Conservation (phyloP, 2,329 filamentous ascomycete species). For the Fusarium oligoseptatum region DNA sequence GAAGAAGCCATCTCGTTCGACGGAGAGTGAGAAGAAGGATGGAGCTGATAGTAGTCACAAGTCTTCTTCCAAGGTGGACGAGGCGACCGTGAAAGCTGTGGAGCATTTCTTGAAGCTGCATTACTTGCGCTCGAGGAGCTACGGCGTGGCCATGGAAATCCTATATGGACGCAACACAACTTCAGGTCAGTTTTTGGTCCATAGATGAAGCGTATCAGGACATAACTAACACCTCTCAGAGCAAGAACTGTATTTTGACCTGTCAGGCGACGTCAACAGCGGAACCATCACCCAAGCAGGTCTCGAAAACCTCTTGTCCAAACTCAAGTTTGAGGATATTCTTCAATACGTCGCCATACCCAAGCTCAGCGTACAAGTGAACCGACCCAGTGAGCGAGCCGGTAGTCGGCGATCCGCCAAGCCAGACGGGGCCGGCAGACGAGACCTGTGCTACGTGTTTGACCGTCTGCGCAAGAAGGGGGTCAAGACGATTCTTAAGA, state of each 20-base stretch:
- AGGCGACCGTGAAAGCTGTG: neutral
- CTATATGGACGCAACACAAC: conserved; percentile 11
- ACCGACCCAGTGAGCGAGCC: neutral
- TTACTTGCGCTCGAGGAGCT: conserved; percentile 14
- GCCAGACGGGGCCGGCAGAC: neutral
- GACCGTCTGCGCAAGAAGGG: neutral
- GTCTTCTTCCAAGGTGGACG: conserved; percentile 14
- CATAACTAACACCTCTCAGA: neutral
- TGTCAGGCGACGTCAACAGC: neutral
- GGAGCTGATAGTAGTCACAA: neutral
- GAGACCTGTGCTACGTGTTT: conserved; percentile 6
- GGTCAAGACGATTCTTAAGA: neutral
- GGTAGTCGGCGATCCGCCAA: neutral
- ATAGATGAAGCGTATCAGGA: neutral
- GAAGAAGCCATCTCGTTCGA: neutral
- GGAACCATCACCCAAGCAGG: neutral
- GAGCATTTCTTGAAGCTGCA: conserved; percentile 19
- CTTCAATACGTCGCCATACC: conserved; percentile 22
- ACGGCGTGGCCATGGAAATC: conserved; percentile 12
- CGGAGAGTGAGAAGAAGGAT: neutral
- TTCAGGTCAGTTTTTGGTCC: neutral
- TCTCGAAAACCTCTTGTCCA: conserved; percentile 1
- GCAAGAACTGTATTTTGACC: conserved; percentile 18
- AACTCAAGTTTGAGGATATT: conserved; percentile 11
- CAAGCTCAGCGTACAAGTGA: neutral